Evolutionary conservation across 2,329 filamentous ascomycete species (phyloP).

Genomic region (Microcyclospora tardicrescens): DNA sequence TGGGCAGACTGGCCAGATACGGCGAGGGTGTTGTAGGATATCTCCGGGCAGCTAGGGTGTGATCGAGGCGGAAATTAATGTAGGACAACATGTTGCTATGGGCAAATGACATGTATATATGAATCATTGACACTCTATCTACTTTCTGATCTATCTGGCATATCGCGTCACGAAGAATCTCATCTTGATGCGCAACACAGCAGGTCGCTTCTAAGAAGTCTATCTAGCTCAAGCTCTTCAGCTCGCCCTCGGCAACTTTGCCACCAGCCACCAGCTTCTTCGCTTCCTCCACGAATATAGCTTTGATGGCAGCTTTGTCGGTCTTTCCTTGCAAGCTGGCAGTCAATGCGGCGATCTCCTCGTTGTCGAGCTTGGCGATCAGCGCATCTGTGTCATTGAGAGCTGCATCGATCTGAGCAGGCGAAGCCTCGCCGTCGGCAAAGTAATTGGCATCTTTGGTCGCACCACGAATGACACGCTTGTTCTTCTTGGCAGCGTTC

Average conservation of each 20-base stretch:
- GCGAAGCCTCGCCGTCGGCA: conserved; percentile 50
- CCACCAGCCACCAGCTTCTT: conserved; percentile 66
- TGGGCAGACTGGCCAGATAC: conserved; percentile 71
- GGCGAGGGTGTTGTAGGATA: conserved; percentile 67
- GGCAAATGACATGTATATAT: too few relatives aligned
- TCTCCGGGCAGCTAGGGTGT: conserved; percentile 16
- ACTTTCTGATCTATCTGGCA: too few relatives aligned
- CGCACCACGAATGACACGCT: conserved; percentile 84
- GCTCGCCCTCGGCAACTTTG: conserved; percentile 74
- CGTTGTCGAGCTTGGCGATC: conserved; percentile 76
- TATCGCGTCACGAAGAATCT: too few relatives aligned
- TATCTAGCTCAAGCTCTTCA: conserved; percentile 41
- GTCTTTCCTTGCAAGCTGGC: conserved; percentile 66
- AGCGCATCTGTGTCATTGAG: conserved; percentile 76
- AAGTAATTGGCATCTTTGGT: conserved; percentile 99
- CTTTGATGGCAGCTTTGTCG: conserved; percentile 73
- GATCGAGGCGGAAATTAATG: too few relatives aligned
- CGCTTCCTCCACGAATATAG: conserved; percentile 64
- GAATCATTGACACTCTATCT: too few relatives aligned
- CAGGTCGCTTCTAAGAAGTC: background rate
- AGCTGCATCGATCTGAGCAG: conserved; percentile 71
- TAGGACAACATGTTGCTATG: too few relatives aligned
- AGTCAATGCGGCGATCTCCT: conserved; percentile 77
- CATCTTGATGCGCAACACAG: too few relatives aligned
- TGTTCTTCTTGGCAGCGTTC: conserved; percentile 99